Evolutionary conservation across 257 asterid species (phyloP), one percentile per base, ranked within the genome.

Genomic region (Coffea canephora): DNA sequence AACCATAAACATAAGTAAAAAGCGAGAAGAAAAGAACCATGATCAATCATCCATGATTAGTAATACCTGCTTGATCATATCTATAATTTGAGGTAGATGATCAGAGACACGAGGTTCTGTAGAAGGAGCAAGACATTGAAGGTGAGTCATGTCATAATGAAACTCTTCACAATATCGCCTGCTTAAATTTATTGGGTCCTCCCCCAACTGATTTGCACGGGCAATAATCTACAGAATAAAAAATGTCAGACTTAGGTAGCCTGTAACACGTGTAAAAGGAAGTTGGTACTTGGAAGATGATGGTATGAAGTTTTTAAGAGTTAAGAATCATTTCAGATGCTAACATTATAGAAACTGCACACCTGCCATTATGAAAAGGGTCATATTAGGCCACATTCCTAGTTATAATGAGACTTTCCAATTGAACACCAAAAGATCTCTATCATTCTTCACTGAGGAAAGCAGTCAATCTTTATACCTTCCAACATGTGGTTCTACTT

Each of bases 51-150:
- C 41, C 73, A 31, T 61, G 18, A 66, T 21, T 43, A 75, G 49
- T 10, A 55, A 39, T 85, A 93, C 99, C 97, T 92, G 94, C 78
- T 90, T 85, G 73, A 93, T 95, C 98, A 93, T 93, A 81, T 87
- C 88, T 82, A 92, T 87, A 74, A 95, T 95, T 83, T 95, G 92
- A 9, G 92, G 87, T 81, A 95, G 87, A 87, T 95, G 98, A 80
- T 95, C 97, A 50, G 99, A 95, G 65, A 95, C 99, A 78, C 97
- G 94, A 79, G 99, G 98, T 82, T 95, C 99, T 34, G 90, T 89
- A 15, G 94, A 93, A 84, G 99, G 99, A 84, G 97, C 88, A 82
- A 93, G 87, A 83, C 99, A 95, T 85, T 88, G 87, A 57, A 95
- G 90, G 80, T 79, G 86, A 75, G 87, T 66, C 99, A 95, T 94